Evolutionary conservation across 805 yeast genomes (phyloP), one percentile per base, ranked within the genome.

Genomic region (Wickerhamiella kazuoi): DNA sequence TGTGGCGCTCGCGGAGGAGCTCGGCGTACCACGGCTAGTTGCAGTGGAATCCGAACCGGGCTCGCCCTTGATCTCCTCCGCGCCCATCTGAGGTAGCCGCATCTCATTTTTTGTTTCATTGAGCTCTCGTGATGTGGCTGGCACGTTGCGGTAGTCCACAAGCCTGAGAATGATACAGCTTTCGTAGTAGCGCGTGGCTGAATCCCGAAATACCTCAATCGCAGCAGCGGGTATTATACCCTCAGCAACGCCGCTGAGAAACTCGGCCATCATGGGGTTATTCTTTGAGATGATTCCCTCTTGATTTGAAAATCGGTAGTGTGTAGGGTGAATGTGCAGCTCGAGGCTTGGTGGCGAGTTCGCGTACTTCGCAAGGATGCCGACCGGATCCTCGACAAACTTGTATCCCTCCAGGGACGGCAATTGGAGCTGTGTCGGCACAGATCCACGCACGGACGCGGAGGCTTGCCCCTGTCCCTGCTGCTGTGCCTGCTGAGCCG

Each of bases 161-260:
- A 87, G 77, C 53, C 82, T 82, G 36, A 87, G 57, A 14, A 87
- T 80, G 30, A 87, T 63, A 55, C 93, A 81, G 0, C 96, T 96
- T 53, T 90, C 96, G 55, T 82, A 87, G 39, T 83, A 71, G 43
- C 73, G 72, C 26, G 86, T 72, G 16, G 86, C 79, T 29, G 87
- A 81, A 55, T 87, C 97, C 51, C 79, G 74, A 34, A 90, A 67
- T 8, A 87, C 79, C 59, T 90, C 97, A 48, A 84, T 74, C 53
- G 87, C 74, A 13, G 93, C 82, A 31, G 82, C 79, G 1, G 96
- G 95, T 13, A 87, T 81, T 50, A 76, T 77, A 38, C 87, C 93
- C 40, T 71, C 64, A 14, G 84, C 76, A 9, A 87, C 79, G 51
- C 75, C 79, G 46, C 76, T 74, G 44, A 87, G 61, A 50, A 90